Evolutionary conservation across 352 stramenopile species (phyloP).

Genomic region (Pythium periplocum): DNA sequence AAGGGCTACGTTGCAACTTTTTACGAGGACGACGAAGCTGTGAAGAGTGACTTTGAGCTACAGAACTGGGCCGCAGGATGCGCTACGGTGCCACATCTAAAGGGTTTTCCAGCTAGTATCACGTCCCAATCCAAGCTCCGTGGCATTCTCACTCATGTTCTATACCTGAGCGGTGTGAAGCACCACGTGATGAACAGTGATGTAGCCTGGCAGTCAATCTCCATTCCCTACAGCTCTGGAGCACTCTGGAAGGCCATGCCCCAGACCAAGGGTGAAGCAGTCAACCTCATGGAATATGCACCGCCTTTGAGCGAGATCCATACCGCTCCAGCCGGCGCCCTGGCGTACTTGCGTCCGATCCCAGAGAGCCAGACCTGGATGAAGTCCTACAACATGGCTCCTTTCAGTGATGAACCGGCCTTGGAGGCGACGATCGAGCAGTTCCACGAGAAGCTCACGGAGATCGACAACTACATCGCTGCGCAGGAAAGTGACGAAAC

Average conservation of each 20-base stretch:
- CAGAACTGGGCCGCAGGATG: constrained; percentile 28
- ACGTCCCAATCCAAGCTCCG: constrained; percentile 3
- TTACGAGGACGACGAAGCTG: constrained; percentile 9
- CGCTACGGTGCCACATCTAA: constrained; percentile 22
- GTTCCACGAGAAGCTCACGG: too few species aligned
- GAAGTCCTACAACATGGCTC: too few species aligned
- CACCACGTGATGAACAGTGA: constrained; percentile 6
- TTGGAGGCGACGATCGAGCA: too few species aligned
- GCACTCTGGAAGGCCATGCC: constrained; percentile 20
- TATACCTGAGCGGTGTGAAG: constrained; percentile 21
- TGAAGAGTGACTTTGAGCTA: constrained; percentile 11
- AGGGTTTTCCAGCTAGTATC: constrained; percentile 22
- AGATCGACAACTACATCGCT: too few species aligned
- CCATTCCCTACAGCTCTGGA: constrained; percentile 7
- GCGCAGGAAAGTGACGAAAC: too few species aligned
- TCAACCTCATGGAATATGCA: constrained; percentile 6
- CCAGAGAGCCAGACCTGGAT: not conserved
- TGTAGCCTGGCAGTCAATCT: constrained; percentile 31
- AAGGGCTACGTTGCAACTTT: constrained; percentile 18
- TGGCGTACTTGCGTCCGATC: not conserved
- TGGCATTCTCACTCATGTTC: constrained; percentile 22
- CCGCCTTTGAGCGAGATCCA: not conserved
- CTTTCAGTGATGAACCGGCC: too few species aligned
- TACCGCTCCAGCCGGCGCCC: not conserved
- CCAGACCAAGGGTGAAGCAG: constrained; percentile 1